Conservation (phyloP, 768 basidiomycete genomes). For the Leucogyrophana mollusca region DNA sequence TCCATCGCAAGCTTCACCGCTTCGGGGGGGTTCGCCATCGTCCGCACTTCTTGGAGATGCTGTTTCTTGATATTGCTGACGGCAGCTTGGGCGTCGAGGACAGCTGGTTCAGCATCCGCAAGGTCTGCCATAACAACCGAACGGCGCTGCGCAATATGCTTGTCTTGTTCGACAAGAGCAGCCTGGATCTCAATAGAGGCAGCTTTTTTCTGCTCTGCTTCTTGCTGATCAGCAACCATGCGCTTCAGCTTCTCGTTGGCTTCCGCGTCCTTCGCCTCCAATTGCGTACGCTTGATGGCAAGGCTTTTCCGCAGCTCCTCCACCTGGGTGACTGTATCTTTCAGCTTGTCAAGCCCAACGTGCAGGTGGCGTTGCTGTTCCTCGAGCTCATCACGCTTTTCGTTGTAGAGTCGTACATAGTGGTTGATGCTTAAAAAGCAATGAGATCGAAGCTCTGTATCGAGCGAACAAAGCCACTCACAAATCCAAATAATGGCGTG, state of each 20-base stretch:
- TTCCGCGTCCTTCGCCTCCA: constrained; percentile 90
- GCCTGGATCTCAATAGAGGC: constrained; percentile 96
- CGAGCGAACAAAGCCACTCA: constrained; percentile 44
- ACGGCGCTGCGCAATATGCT: constrained; percentile 82
- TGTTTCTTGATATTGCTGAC: constrained; percentile 96
- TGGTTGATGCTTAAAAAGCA: constrained; percentile 78
- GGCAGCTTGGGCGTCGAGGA: constrained; percentile 91
- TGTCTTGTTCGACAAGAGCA: constrained; percentile 88
- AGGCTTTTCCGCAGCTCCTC: constrained; percentile 95
- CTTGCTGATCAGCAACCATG: constrained; percentile 98
- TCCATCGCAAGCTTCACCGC: constrained; percentile 98
- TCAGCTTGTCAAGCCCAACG: constrained; percentile 95
- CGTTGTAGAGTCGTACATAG: constrained; percentile 90
- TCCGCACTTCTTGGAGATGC: constrained; percentile 94
- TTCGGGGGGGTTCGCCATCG: constrained; percentile 98
- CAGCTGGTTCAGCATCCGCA: constrained; percentile 96
- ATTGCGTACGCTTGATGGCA: constrained; percentile 88
- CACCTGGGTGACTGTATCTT: constrained; percentile 94
- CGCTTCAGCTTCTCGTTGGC: constrained; percentile 97
- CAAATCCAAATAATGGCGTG: constrained; percentile 98
- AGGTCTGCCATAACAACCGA: constrained; percentile 92
- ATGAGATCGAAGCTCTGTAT: constrained; percentile 8
- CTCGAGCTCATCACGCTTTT: constrained; percentile 96
- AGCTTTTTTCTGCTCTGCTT: constrained; percentile 97
- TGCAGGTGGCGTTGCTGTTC: constrained; percentile 99